Conservation (phyloP, 2,329 filamentous ascomycete species). For the Claviceps lovelessii region DNA sequence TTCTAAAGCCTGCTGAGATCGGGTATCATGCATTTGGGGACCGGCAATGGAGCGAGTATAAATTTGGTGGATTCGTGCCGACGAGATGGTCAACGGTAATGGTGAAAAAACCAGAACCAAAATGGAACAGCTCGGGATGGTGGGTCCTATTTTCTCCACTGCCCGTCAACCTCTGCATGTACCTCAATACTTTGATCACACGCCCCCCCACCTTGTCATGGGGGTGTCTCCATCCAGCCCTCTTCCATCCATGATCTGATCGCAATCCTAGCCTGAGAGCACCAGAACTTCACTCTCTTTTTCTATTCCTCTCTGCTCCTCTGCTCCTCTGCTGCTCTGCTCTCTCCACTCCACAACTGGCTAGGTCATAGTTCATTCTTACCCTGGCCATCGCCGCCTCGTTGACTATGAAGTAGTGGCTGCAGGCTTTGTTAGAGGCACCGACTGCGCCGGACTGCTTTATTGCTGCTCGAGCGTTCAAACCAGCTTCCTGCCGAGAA, state of each 20-base stretch:
- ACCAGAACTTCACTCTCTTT: not conserved
- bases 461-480: not conserved
- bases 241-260: constrained; percentile 1
- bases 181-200: not conserved
- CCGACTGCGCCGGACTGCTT: not conserved
- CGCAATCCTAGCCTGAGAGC: not conserved
- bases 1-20: too few relatives aligned
- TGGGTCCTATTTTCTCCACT: not conserved
- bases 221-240: not conserved
- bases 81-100: not conserved
- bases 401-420: not conserved
- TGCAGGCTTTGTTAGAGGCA: constrained; percentile 4
- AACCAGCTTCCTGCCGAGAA: not conserved
- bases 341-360: constrained; percentile 4
- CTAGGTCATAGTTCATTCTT: constrained; percentile 1
- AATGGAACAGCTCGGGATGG: not conserved
- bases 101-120: not conserved
- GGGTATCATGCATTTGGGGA: not conserved
- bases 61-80: not conserved
- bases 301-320: constrained; percentile 1
- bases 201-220: not conserved
- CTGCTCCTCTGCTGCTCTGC: not conserved
- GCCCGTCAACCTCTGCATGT: not conserved
- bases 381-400: constrained; percentile 2
- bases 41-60: not conserved